Conservation (phyloP, 495 filamentous ascomycete species). For the Lepidopterella palustris region DNA sequence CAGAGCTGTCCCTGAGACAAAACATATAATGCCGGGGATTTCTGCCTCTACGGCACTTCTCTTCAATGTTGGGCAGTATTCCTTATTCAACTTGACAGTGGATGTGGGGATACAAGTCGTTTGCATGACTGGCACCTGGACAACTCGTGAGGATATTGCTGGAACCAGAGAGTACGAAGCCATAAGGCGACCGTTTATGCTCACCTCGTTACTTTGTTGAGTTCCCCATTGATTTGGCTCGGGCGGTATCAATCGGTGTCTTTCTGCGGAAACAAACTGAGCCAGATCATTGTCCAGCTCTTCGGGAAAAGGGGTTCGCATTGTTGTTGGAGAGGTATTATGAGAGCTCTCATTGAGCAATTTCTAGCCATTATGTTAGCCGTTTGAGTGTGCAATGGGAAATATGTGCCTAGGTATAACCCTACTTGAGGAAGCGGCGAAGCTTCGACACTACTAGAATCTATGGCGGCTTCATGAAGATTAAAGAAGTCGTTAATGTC, state of each 20-base stretch:
- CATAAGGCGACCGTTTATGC: no score
- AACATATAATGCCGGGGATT: slow-evolving; percentile 1
- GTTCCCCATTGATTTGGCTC: no score
- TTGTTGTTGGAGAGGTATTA: no score
- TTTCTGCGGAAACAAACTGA: no score
- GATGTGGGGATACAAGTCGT: not conserved
- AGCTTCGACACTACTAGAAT: not conserved
- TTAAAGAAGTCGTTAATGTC: not conserved
- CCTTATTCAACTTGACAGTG: not conserved
- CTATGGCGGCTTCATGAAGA: not conserved
- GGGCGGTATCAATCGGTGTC: no score
- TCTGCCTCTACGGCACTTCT: not conserved
- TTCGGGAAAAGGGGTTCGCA: no score
- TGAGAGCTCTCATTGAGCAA: no score
- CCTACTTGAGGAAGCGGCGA: not conserved
- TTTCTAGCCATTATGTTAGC: not conserved
- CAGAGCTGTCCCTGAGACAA: not conserved
- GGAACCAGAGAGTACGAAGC: no score
- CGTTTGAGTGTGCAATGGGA: not conserved
- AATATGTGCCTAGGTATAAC: not conserved
- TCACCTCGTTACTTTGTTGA: no score
- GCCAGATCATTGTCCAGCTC: no score
- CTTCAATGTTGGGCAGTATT: not conserved
- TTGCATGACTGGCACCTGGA: no score
- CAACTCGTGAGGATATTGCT: no score